Conservation (phyloP, 1,139 yeast genomes). For the Citeromyces hawaiiensis region DNA sequence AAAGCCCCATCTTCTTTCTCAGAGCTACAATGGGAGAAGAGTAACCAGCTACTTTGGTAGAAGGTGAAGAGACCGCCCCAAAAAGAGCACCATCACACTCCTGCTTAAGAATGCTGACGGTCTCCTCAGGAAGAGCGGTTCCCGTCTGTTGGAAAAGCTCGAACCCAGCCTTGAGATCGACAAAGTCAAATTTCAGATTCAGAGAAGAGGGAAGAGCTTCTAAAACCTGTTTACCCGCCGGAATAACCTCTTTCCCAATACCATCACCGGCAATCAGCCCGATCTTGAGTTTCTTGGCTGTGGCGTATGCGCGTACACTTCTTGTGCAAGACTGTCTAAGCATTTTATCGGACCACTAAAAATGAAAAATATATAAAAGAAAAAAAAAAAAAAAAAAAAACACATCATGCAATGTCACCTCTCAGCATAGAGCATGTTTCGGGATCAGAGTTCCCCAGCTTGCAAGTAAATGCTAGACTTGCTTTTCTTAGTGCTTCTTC, state of each 20-base stretch:
- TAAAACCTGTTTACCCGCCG: constrained; percentile 88
- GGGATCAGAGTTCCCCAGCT: constrained; percentile 27
- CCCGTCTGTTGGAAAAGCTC: constrained; percentile 90
- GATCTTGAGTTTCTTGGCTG: constrained; percentile 13
- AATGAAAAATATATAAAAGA: too few relatives aligned
- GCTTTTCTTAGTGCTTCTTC: constrained; percentile 20
- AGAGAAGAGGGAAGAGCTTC: constrained; percentile 69
- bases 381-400: too few relatives aligned
- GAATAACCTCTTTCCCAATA: constrained; percentile 91
- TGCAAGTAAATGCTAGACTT: constrained; percentile 35
- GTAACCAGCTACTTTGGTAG: constrained; percentile 98
- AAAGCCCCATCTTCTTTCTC: constrained; percentile 91
- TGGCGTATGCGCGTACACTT: too few relatives aligned
- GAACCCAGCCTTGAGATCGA: constrained; percentile 85
- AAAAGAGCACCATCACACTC: constrained; percentile 81
- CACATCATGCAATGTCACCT: neutral
- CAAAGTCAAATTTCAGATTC: constrained; percentile 74
- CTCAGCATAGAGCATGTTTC: constrained; percentile 12
- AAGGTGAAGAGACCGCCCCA: constrained; percentile 87
- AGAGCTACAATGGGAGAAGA: constrained; percentile 93
- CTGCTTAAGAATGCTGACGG: constrained; percentile 92
- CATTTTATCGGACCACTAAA: too few relatives aligned
- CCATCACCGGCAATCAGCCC: constrained; percentile 98
- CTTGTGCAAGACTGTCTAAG: too few relatives aligned
- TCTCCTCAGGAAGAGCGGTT: constrained; percentile 89